Conservation (phyloP, 768 basidiomycete genomes). For the Lyophyllum decastes region DNA sequence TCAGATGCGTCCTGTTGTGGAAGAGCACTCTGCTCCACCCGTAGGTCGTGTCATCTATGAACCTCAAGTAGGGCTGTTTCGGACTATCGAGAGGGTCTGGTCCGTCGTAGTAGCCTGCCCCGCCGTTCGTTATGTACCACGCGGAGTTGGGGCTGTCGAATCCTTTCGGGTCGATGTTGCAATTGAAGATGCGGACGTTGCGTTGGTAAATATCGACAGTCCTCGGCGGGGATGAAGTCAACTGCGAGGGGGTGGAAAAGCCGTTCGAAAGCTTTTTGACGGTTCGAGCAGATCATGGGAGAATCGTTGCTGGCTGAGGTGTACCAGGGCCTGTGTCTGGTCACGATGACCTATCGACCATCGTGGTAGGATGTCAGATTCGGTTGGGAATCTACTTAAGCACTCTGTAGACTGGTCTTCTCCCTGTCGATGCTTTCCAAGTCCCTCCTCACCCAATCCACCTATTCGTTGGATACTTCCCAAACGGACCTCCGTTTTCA, state of each 20-base stretch:
- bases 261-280: neutral
- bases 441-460: conserved; percentile 19
- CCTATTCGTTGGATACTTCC: conserved; percentile 17
- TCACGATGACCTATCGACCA: neutral
- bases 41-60: conserved; percentile 12
- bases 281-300: neutral
- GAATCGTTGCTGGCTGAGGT: neutral
- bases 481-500: conserved; percentile 22
- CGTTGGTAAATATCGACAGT: neutral
- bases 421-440: conserved; percentile 15
- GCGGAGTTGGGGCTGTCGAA: conserved; percentile 18
- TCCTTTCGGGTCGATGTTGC: conserved; percentile 14
- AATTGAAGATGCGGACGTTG: conserved; percentile 14
- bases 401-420: too few relatives aligned
- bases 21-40: conserved; percentile 21
- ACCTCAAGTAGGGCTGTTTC: neutral
- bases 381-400: too few relatives aligned
- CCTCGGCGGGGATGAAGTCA: neutral
- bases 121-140: conserved; percentile 22
- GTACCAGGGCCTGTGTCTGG: neutral
- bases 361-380: neutral
- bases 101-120: conserved; percentile 23
- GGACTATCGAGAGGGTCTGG: conserved; percentile 11
- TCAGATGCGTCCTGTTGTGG: conserved; percentile 23
- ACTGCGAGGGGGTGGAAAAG: neutral